phyloP scores from a whole-genome alignment of 2,329 filamentous ascomycete species.

The Fonsecaea nubica region DNA sequence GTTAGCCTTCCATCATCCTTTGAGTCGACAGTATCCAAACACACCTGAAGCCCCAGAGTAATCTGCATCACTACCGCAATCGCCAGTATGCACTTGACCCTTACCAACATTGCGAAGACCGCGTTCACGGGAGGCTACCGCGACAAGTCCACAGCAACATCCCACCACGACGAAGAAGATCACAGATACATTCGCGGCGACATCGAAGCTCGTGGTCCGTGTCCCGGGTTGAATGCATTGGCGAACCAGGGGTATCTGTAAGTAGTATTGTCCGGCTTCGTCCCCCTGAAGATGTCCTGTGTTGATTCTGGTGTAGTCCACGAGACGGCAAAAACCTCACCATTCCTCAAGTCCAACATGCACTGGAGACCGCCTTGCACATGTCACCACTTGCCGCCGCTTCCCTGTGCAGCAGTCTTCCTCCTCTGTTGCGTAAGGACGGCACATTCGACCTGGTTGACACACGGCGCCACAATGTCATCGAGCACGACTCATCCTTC shows the following conservation, averaged over 20 bases:
- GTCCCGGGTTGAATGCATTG: conserved; percentile 53
- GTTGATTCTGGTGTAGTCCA: conserved; percentile 36
- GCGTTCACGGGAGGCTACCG: conserved; percentile 23
- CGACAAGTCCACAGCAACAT: conserved; percentile 15
- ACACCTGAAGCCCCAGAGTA: neutral
- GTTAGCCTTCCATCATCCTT: neutral
- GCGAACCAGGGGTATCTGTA: conserved; percentile 52
- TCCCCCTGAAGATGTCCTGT: neutral
- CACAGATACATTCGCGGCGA: conserved; percentile 32
- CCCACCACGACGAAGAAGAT: conserved; percentile 32
- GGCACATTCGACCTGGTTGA: conserved; percentile 46
- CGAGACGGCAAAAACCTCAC: conserved; percentile 46
- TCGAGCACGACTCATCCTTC: conserved; percentile 48
- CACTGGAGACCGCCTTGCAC: conserved; percentile 41
- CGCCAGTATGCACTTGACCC: conserved; percentile 20
- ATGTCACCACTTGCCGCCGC: conserved; percentile 40
- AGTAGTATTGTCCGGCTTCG: conserved; percentile 19
- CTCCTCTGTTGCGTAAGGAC: conserved; percentile 39
- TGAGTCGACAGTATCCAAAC: neutral
- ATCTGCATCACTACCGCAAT: neutral
- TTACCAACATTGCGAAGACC: conserved; percentile 24
- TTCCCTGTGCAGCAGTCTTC: conserved; percentile 38
- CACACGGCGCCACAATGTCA: conserved; percentile 44
- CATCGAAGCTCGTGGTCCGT: conserved; percentile 50
- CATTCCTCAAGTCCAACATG: conserved; percentile 43